Percentiles rank a stretch among this genome's conserved stretches.
Conservation (phyloP, 2,329 filamentous ascomycete genomes). For the Fusarium devonianum region DNA sequence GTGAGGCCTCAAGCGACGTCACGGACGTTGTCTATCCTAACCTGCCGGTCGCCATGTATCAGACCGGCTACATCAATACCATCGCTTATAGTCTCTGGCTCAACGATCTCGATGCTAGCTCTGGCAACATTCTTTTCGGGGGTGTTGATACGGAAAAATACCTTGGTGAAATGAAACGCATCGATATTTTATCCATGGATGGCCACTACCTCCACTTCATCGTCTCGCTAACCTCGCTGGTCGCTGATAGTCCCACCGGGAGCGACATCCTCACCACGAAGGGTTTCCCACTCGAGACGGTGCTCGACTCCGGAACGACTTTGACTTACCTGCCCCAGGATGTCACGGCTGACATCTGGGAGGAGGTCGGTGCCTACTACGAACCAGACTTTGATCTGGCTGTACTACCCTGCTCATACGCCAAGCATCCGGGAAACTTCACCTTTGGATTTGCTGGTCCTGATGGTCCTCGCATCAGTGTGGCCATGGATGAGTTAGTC, state of each 20-base stretch:
- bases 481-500: constrained; percentile 65
- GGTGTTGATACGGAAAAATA: constrained; percentile 82
- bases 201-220: constrained; percentile 55
- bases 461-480: constrained; percentile 57
- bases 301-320: constrained; percentile 80
- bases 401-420: constrained; percentile 59
- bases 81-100: constrained; percentile 77
- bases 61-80: constrained; percentile 68
- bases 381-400: constrained; percentile 47
- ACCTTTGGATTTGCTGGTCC: constrained; percentile 61
- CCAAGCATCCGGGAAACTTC: constrained; percentile 56
- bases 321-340: constrained; percentile 72
- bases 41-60: constrained; percentile 69
- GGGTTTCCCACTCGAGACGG: constrained; percentile 61
- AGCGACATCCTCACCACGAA: constrained; percentile 54
- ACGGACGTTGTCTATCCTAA: constrained; percentile 57
- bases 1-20: constrained; percentile 54
- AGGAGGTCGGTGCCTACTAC: constrained; percentile 62
- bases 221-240: constrained; percentile 57
- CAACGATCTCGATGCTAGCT: constrained; percentile 65
- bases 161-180: constrained; percentile 65
- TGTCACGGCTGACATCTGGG: constrained; percentile 61
- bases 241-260: constrained; percentile 58
- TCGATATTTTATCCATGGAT: constrained; percentile 60
- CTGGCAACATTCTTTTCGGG: constrained; percentile 78